Percentiles rank a stretch among this genome's conserved stretches.
Evolutionary conservation across 257 asterid genomes (phyloP).

Genomic region (Thymus mandschuricus): DNA sequence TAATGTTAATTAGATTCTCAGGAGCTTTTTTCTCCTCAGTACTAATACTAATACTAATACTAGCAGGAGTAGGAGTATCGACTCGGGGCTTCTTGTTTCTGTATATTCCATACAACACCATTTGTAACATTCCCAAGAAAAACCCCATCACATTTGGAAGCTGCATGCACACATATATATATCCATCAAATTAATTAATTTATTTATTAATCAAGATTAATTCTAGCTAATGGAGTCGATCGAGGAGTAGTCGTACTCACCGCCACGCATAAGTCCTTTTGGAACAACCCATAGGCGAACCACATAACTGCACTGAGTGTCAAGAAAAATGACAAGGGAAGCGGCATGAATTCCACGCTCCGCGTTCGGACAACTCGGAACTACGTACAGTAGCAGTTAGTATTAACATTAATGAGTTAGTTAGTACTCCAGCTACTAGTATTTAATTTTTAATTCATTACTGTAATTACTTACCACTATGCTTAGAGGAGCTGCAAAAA

Average conservation of each 20-base stretch:
- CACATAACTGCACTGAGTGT: constrained; percentile 82
- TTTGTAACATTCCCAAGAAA: constrained; percentile 65
- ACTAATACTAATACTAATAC: too few relatives aligned
- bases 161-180: constrained; percentile 32
- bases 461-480: constrained; percentile 50
- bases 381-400: constrained; percentile 32
- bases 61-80: too few relatives aligned
- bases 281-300: constrained; percentile 71
- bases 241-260: constrained; percentile 31
- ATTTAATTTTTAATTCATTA: not conserved
- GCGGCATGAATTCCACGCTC: constrained; percentile 89
- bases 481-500: constrained; percentile 64
- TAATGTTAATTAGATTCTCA: constrained; percentile 25
- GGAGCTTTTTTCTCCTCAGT: too few relatives aligned
- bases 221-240: not conserved
- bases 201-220: not conserved
- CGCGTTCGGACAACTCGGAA: constrained; percentile 71
- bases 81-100: constrained; percentile 38
- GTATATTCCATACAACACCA: constrained; percentile 61
- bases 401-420: too few relatives aligned
- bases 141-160: constrained; percentile 78
- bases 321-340: constrained; percentile 69
- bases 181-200: not conserved
- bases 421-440: too few relatives aligned
- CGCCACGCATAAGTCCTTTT: constrained; percentile 52